Percentiles rank a stretch among this genome's conserved stretches.
These are phyloP conservation scores for Aureobasidium sp. DNA, from an alignment of 2,329 filamentous ascomycete species.

Conservation along the genomic window DNA sequence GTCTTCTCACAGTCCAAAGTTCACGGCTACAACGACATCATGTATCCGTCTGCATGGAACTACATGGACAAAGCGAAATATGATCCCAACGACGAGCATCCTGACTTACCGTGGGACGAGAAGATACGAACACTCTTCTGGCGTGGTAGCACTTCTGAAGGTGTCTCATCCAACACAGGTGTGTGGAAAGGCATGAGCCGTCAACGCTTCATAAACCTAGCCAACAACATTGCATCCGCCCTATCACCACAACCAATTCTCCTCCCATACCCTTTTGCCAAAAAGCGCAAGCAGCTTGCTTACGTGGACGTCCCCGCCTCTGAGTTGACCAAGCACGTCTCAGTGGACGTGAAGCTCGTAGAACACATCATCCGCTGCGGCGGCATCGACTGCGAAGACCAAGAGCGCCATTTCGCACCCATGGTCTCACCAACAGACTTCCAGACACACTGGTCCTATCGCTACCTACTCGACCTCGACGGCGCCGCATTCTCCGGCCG, in stretches of 20 bases:
- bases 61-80: slow-evolving; percentile 51
- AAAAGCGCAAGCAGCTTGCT: slow-evolving; percentile 35
- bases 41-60: slow-evolving; percentile 60
- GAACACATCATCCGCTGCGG: slow-evolving; percentile 49
- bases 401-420: slow-evolving; percentile 44
- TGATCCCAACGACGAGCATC: slow-evolving; percentile 40
- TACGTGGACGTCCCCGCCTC: slow-evolving; percentile 48
- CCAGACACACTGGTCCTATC: slow-evolving; percentile 53
- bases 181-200: slow-evolving; percentile 59
- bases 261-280: slow-evolving; percentile 36
- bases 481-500: slow-evolving; percentile 57
- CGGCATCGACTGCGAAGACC: slow-evolving; percentile 43
- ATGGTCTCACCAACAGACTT: slow-evolving; percentile 39
- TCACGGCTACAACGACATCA: slow-evolving; percentile 64
- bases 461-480: slow-evolving; percentile 66
- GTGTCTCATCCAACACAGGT: slow-evolving; percentile 39
- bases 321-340: slow-evolving; percentile 46
- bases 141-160: slow-evolving; percentile 59
- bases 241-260: slow-evolving; percentile 46
- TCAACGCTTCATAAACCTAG: slow-evolving; percentile 63
- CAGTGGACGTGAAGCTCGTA: slow-evolving; percentile 51
- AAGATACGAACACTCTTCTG: slow-evolving; percentile 63
- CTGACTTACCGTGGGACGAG: slow-evolving; percentile 47
- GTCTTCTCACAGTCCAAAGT: slow-evolving; percentile 70
- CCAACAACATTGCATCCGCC: slow-evolving; percentile 47